These are phyloP conservation scores for Aspergillus affinis DNA, from an alignment of 495 filamentous ascomycete genomes.

Conservation along the genomic window DNA sequence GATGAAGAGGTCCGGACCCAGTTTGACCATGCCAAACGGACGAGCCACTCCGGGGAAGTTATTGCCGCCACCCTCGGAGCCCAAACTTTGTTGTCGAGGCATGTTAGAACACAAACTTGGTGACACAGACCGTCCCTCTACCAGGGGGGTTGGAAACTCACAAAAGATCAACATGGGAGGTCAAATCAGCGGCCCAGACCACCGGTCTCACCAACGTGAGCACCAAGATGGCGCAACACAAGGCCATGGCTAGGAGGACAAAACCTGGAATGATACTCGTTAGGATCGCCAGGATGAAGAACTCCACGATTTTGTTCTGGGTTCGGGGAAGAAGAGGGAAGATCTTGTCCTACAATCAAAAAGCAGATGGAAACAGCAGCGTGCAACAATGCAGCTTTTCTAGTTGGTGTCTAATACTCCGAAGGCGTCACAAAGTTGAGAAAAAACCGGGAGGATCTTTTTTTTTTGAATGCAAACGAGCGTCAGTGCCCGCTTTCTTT, in stretches of 20 bases:
- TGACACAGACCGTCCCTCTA: not conserved
- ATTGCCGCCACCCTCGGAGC: constrained; percentile 57
- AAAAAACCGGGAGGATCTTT: not conserved
- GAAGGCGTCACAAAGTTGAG: not conserved
- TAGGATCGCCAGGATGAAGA: constrained; percentile 7
- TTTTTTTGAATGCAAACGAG: not conserved
- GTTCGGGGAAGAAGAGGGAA: not conserved
- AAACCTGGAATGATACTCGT: constrained; percentile 2
- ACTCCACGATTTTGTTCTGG: not conserved
- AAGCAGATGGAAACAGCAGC: not conserved
- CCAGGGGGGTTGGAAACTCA: constrained; percentile 16
- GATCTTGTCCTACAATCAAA: not conserved
- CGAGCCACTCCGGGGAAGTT: constrained; percentile 66
- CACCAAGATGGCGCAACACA: constrained; percentile 10
- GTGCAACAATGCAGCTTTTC: not conserved
- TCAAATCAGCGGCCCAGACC: constrained; percentile 20
- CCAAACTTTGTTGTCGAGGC: constrained; percentile 23
- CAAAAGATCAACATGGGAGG: constrained; percentile 37
- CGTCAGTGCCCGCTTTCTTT: not conserved
- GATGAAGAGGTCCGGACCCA: constrained; percentile 60
- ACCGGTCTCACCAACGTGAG: constrained; percentile 11
- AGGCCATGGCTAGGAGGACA: constrained; percentile 12
- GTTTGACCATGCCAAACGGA: constrained; percentile 70
- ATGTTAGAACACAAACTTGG: not conserved
- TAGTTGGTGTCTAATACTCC: not conserved